phyloP scores from a whole-genome alignment of 495 filamentous ascomycete genomes.

The Lophiostoma macrostomum region DNA sequence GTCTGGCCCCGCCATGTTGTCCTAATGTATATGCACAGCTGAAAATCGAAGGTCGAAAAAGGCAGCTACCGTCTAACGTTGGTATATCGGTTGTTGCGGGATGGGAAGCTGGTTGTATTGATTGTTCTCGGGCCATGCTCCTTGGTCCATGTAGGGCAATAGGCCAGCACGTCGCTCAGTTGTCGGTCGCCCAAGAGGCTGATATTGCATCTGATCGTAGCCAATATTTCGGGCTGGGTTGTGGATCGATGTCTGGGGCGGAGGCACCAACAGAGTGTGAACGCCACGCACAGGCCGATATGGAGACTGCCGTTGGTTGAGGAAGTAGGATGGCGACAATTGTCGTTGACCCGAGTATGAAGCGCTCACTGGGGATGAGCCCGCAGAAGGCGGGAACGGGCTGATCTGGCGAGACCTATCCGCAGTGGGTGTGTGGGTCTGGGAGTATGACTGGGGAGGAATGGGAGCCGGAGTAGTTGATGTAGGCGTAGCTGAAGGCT shows the following conservation, averaged over 20 bases:
- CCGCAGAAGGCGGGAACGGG: conserved; percentile 39
- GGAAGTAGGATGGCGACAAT: conserved; percentile 61
- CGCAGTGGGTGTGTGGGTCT: conserved; percentile 35
- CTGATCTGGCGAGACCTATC: conserved; percentile 41
- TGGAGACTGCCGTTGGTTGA: conserved; percentile 70
- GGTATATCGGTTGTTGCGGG: conserved; percentile 26
- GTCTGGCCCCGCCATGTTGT: too few species aligned
- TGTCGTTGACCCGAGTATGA: conserved; percentile 47
- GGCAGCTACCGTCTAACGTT: background rate
- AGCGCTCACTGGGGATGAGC: conserved; percentile 38
- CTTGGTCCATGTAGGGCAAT: conserved; percentile 63
- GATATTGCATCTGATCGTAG: conserved; percentile 92
- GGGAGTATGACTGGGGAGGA: conserved; percentile 38
- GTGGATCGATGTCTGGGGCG: conserved; percentile 74
- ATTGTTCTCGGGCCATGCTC: conserved; percentile 29
- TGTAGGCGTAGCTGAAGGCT: conserved; percentile 46
- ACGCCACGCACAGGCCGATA: conserved; percentile 89
- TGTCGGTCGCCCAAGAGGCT: conserved; percentile 72
- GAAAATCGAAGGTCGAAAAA: background rate
- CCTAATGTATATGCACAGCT: background rate
- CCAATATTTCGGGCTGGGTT: conserved; percentile 60
- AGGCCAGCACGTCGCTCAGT: conserved; percentile 77
- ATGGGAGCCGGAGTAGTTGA: conserved; percentile 52
- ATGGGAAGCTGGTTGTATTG: conserved; percentile 26
- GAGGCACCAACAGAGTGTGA: conserved; percentile 83